phyloP scores from a whole-genome alignment of 2,329 filamentous ascomycete genomes.

The Cladosporium sp. region DNA sequence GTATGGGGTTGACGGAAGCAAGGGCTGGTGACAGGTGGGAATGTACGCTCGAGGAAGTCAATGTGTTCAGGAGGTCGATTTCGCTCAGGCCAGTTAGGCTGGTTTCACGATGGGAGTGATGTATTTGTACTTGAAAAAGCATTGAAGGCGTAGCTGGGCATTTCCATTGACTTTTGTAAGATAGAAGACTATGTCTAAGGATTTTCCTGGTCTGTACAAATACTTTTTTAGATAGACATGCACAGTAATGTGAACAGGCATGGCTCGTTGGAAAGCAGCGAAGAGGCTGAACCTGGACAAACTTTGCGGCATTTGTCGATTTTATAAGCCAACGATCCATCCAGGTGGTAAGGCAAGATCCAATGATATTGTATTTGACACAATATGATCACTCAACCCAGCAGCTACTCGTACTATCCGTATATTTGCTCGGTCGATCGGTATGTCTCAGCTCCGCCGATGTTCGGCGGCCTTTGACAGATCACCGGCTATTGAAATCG shows the following conservation, averaged over 20 bases:
- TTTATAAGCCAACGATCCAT: too few species aligned
- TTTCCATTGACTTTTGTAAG: background rate
- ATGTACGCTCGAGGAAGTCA: constrained; percentile 34
- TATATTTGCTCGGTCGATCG: background rate
- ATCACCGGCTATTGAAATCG: constrained; percentile 6
- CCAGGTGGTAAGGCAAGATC: too few species aligned
- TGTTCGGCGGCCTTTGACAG: constrained; percentile 7
- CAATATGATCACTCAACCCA: too few species aligned
- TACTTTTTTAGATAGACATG: background rate
- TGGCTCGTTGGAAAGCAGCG: too few species aligned
- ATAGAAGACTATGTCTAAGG: background rate
- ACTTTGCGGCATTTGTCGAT: too few species aligned
- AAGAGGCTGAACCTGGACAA: too few species aligned
- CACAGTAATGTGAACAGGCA: too few species aligned
- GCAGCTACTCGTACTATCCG: too few species aligned
- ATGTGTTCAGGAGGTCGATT: constrained; percentile 32
- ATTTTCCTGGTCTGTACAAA: background rate
- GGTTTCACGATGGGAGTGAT: constrained; percentile 19
- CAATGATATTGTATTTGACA: too few species aligned
- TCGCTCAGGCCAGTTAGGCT: constrained; percentile 36
- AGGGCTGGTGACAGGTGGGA: constrained; percentile 45
- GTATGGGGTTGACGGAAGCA: constrained; percentile 14
- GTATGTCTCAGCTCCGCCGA: background rate
- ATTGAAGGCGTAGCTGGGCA: background rate
- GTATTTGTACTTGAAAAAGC: background rate